Conservation (phyloP, 2,329 filamentous ascomycete genomes). For the Pseudopyrenochaeta lycopersici region DNA sequence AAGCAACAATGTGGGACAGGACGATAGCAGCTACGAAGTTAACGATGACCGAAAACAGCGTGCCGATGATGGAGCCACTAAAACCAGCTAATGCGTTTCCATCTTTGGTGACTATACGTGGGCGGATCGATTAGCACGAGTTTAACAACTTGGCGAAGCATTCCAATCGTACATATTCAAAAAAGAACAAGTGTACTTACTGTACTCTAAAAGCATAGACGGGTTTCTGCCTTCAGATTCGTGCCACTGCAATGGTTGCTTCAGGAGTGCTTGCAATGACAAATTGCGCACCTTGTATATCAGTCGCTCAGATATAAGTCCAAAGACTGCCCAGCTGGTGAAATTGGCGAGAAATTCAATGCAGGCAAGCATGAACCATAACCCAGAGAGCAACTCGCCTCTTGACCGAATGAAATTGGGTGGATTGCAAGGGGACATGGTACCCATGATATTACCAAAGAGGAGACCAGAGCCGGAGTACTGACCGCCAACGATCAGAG, state of each 20-base stretch:
- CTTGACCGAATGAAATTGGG: constrained; percentile 57
- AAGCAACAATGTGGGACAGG: constrained; percentile 74
- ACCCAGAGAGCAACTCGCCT: constrained; percentile 64
- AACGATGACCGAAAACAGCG: constrained; percentile 71
- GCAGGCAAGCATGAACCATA: constrained; percentile 69
- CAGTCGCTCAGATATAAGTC: constrained; percentile 69
- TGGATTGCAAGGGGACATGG: constrained; percentile 63
- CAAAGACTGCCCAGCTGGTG: constrained; percentile 66
- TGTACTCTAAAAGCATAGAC: constrained; percentile 69
- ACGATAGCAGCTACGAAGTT: constrained; percentile 75
- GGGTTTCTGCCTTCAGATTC: constrained; percentile 71
- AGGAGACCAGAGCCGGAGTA: constrained; percentile 67
- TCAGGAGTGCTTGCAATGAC: constrained; percentile 70
- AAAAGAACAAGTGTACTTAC: too few relatives aligned
- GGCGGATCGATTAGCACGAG: too few relatives aligned
- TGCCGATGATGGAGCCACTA: constrained; percentile 75
- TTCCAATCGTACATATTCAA: too few relatives aligned
- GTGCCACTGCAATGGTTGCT: constrained; percentile 76
- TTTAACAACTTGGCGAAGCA: too few relatives aligned
- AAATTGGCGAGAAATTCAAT: constrained; percentile 70
- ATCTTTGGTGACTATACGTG: constrained; percentile 66
- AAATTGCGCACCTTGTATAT: constrained; percentile 70
- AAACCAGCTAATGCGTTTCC: constrained; percentile 72
- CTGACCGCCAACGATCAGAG: constrained; percentile 64
- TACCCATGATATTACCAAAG: constrained; percentile 69